Percentiles rank a stretch among this genome's conserved stretches.
Conservation (phyloP, 2,329 filamentous ascomycete genomes). For the Aureobasidium melanogenum region DNA sequence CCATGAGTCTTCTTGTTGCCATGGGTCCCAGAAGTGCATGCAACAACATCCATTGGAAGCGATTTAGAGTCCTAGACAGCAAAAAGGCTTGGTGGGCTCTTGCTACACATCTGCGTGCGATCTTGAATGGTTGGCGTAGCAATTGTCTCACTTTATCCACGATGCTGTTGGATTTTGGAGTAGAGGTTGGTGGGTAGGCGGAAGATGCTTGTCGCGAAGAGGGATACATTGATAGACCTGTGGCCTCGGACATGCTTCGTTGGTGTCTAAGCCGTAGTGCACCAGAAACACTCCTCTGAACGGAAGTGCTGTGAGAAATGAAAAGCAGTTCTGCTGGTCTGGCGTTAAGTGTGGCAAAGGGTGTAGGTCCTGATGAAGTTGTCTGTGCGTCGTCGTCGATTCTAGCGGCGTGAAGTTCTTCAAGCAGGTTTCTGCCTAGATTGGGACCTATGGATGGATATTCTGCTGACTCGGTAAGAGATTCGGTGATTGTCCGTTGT, state of each 20-base stretch:
- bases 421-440: constrained; percentile 25
- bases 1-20: constrained; percentile 25
- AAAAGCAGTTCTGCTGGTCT: background rate
- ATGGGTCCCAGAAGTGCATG: constrained; percentile 25
- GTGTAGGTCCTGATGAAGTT: background rate
- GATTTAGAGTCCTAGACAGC: constrained; percentile 21
- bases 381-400: constrained; percentile 4
- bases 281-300: background rate
- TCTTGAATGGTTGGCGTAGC: constrained; percentile 20
- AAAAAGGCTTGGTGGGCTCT: constrained; percentile 22
- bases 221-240: constrained; percentile 8
- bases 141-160: constrained; percentile 15
- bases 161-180: background rate
- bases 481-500: background rate
- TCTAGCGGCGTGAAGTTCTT: constrained; percentile 23
- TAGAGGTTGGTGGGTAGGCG: background rate
- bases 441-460: constrained; percentile 20
- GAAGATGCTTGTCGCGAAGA: background rate
- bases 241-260: constrained; percentile 14
- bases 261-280: constrained; percentile 1
- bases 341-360: background rate
- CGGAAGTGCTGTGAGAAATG: background rate
- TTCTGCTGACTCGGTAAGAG: constrained; percentile 12
- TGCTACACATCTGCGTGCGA: constrained; percentile 23
- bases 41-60: constrained; percentile 28